Evolutionary conservation across 2,329 filamentous ascomycete species (phyloP).

Genomic region (Venturia asperata): DNA sequence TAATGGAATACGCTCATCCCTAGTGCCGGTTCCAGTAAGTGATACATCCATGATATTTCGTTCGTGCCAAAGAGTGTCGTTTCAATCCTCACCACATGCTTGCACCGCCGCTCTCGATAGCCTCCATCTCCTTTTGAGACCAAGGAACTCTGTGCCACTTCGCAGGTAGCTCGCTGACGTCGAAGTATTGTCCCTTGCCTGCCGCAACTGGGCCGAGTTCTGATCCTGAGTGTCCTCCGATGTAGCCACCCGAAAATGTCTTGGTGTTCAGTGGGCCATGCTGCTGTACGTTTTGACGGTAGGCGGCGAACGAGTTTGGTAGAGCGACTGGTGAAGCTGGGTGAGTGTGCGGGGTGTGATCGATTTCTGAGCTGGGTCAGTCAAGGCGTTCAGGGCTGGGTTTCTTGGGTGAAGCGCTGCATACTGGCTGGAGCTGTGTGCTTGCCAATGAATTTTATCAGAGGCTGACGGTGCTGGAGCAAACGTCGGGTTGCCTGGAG

Average conservation of each 20-base stretch:
- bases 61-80: background rate
- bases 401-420: conserved; percentile 22
- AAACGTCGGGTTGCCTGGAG: conserved; percentile 39
- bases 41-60: background rate
- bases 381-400: background rate
- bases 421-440: conserved; percentile 39
- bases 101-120: conserved; percentile 87
- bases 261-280: conserved; percentile 59
- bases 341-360: conserved; percentile 67
- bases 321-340: conserved; percentile 61
- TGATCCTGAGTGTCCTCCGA: conserved; percentile 59
- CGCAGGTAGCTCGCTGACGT: conserved; percentile 76
- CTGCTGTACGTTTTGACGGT: conserved; percentile 71
- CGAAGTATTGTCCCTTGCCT: conserved; percentile 71
- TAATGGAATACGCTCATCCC: background rate
- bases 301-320: conserved; percentile 64
- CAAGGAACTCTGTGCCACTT: conserved; percentile 74
- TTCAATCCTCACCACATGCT: conserved; percentile 17
- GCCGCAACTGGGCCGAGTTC: conserved; percentile 67
- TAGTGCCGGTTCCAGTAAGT: background rate
- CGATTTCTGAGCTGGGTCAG: conserved; percentile 49
- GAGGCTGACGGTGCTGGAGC: conserved; percentile 42
- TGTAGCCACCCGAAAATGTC: conserved; percentile 30
- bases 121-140: conserved; percentile 82
- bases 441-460: conserved; percentile 48